Base-by-base conservation (phyloP, 371 early-diverging fungal genomes). In the Syncephalastrum sp. region DNA sequence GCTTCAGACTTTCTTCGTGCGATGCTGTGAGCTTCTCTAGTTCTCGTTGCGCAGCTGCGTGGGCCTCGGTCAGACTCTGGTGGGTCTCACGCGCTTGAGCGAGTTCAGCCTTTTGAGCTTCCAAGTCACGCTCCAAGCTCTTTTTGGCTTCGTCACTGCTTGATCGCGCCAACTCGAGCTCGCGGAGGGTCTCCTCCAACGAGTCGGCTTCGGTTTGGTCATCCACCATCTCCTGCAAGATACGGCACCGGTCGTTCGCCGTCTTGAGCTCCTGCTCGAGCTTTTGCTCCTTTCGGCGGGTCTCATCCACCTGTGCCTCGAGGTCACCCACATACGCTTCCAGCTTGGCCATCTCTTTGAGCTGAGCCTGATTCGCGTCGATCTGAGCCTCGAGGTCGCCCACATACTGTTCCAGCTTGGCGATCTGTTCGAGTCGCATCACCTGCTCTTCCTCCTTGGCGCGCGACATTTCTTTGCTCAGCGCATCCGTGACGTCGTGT, bases 401-500 rank as follows among this genome's bases (percentile, higher is more conserved):
- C 12, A 60, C 50, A 10, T 54, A 48, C 41, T 49, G 38, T 50
- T 68, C 59, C 17, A 74, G 46, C 3, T 47, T 42, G 8, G 42
- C 42, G 14, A 70, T 70, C 43, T 68, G 56, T 7, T 55, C 29
- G 13, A 55, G 14, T 42, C 56, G 59, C 8, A 43, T 51, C 12
- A 57, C 48, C n/a, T 53, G 60, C 17, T 67, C 63, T 5, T 64
- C 67, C 43, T 68, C 71, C 47, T 70, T 68, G 25, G 76, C 76
- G 14, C 68, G 68, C n/a, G 61, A 53, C 48, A 75, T 75, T 59
- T 75, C 76, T 45, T 72, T 63, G 53, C 61, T 63, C 6, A 72
- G 57, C 29, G 59, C 66, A 8, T 54, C 42, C 0, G 46, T 43
- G 56, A 53, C 16, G 14, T 41, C 44, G 17, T 27, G 24, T 19